Conservation (phyloP, 1,284 basidiomycete species). For the Cerioporus squamosus region DNA sequence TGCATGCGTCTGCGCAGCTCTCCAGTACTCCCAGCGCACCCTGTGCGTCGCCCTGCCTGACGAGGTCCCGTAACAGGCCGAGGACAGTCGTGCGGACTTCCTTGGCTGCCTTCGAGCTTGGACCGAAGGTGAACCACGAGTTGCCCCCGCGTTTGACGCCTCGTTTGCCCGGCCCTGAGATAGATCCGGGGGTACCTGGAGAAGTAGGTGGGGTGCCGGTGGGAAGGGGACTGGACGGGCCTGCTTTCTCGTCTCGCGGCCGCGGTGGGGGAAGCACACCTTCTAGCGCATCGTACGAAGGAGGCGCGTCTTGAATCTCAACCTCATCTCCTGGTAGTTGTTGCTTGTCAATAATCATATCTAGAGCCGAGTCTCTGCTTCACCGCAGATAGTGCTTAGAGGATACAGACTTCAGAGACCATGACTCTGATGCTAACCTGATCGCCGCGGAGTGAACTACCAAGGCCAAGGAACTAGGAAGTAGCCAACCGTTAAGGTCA, state of each 20-base stretch:
- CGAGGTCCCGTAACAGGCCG: conserved; percentile 34
- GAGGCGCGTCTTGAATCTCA: conserved; percentile 33
- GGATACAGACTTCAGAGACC: too few species aligned
- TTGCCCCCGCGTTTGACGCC: conserved; percentile 10
- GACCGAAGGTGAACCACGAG: conserved; percentile 27
- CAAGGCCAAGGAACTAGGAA: too few species aligned
- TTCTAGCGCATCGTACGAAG: conserved; percentile 34
- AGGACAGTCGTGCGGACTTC: conserved; percentile 33
- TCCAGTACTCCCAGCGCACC: conserved; percentile 41
- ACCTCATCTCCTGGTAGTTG: conserved; percentile 34
- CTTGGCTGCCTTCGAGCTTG: conserved; percentile 19
- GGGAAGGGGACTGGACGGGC: conserved; percentile 1
- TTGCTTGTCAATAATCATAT: conserved; percentile 36
- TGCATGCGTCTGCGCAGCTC: conserved; percentile 52
- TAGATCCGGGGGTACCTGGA: conserved; percentile 6
- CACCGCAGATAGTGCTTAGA: too few species aligned
- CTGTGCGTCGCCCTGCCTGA: conserved; percentile 30
- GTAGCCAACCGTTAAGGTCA: too few species aligned
- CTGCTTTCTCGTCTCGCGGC: conserved; percentile 17
- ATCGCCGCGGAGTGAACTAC: too few species aligned
- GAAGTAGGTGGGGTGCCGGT: neutral
- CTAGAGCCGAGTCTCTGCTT: too few species aligned
- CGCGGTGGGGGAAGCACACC: conserved; percentile 5
- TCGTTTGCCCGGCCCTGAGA: neutral
- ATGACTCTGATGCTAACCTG: too few species aligned